These are phyloP conservation scores for Cadophora sp. DNA, from an alignment of 2,329 filamentous ascomycete genomes.

Conservation along the genomic window DNA sequence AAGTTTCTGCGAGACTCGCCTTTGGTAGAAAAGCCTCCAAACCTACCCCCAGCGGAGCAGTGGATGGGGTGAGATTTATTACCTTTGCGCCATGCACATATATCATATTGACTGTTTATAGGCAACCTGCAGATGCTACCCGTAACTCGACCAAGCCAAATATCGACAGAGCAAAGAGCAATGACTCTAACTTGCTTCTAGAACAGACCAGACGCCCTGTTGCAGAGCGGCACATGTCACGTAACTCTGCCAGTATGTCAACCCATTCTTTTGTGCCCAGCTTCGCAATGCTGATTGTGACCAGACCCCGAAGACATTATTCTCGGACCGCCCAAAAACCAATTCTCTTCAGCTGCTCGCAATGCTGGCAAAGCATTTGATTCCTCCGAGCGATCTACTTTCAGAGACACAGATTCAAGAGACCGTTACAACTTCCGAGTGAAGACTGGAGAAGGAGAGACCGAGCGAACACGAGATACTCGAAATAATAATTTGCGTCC, in stretches of 20 bases:
- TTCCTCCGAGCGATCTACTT: conserved; percentile 50
- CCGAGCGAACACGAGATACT: conserved; percentile 57
- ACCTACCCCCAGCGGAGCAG: conserved; percentile 84
- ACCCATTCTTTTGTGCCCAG: conserved; percentile 9
- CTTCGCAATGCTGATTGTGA: conserved; percentile 19
- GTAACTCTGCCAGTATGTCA: conserved; percentile 62
- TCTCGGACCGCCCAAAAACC: conserved; percentile 82
- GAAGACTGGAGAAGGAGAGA: conserved; percentile 58
- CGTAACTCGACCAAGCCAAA: conserved; percentile 46
- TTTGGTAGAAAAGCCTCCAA: conserved; percentile 79
- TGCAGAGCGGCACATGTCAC: conserved; percentile 60
- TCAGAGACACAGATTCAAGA: conserved; percentile 58
- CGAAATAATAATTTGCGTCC: conserved; percentile 55
- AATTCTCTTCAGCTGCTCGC: conserved; percentile 79
- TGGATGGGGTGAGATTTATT: conserved; percentile 84
- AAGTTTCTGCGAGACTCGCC: conserved; percentile 80
- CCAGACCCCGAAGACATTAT: conserved; percentile 80
- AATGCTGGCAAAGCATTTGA: conserved; percentile 48
- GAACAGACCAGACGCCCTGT: conserved; percentile 53
- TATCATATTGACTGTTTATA: conserved; percentile 36
- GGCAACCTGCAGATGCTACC: conserved; percentile 40
- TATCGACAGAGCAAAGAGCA: conserved; percentile 56
- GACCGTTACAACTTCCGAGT: conserved; percentile 68
- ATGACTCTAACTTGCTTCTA: conserved; percentile 40
- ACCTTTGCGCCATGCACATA: conserved; percentile 1